Evolutionary conservation across 1,139 yeast species (phyloP), one percentile per base, ranked within the genome.

Genomic region (Blastobotrys apis): DNA sequence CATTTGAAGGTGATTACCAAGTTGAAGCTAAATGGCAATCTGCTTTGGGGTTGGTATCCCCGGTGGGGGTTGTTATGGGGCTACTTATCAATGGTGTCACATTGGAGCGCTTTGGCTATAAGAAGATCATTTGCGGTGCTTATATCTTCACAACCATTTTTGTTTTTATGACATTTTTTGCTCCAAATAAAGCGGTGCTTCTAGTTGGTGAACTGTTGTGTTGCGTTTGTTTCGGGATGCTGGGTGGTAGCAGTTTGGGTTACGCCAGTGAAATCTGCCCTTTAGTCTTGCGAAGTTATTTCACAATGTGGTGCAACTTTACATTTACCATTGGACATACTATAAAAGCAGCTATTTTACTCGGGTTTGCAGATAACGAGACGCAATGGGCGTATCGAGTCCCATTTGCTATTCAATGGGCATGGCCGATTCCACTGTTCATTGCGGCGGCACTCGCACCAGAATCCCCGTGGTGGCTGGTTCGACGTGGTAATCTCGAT

Each of bases 401-500:
- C 22, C 78, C 79, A 1, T 73, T 70, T 56, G 78, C 75, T 0
- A 43, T 75, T 20, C 83, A 78, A 58, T 78, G 83, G 83, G 57
- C 71, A 10, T 78, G 82, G 81, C 81, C 81, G 1, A 50, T 74
- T 44, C 77, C 76, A n/a, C 67, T 77, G 55, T 67, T 76, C 36
- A 52, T 74, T 44, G 75, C 75, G 15, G 67, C 75, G 54, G 67
- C 74, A 35, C 58, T 75, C 46, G 71, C 77, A 45, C 81, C 82
- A 32, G 81, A 77, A 55, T 69, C 80, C 20, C 82, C 82, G 39
- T 75, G 79, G 69, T 76, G 75, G 71, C 68, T 65, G 58, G 68
- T 73, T 36, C 65, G 71, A 32, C 67, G 63, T 51, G 64, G 62
- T 33, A 58, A 60, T 30, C 61, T 66, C 39, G 67, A 53, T 1